Evolutionary conservation across 768 basidiomycete species (phyloP).

Genomic region (Phanerochaete carnosa): DNA sequence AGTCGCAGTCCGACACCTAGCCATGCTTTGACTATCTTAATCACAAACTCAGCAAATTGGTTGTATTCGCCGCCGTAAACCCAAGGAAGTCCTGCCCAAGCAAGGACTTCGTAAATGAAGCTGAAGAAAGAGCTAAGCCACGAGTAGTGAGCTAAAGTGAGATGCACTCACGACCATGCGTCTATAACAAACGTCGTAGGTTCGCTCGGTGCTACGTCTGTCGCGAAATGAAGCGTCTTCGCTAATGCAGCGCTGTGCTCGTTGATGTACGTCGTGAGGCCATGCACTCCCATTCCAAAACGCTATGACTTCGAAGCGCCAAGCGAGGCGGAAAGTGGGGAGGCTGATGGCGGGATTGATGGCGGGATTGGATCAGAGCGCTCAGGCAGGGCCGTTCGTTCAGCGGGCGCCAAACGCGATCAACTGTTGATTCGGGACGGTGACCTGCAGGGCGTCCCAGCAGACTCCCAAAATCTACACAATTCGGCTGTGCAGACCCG

Average conservation of each 20-base stretch:
- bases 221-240: constrained; percentile 31
- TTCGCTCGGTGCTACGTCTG: background rate
- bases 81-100: constrained; percentile 66
- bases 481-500: background rate
- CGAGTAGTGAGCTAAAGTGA: constrained; percentile 6
- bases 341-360: background rate
- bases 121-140: constrained; percentile 32
- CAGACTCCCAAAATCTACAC: too few species aligned
- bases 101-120: constrained; percentile 71
- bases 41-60: constrained; percentile 48
- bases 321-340: background rate
- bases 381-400: background rate
- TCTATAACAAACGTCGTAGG: constrained; percentile 63
- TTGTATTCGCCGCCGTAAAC: constrained; percentile 83
- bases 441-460: background rate
- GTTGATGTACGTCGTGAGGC: constrained; percentile 48
- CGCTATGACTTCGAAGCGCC: background rate
- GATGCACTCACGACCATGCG: constrained; percentile 77
- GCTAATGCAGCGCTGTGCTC: constrained; percentile 41
- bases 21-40: constrained; percentile 61
- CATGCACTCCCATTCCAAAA: constrained; percentile 46
- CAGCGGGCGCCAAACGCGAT: background rate
- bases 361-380: too few species aligned
- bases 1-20: constrained; percentile 59
- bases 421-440: background rate